These are phyloP conservation scores for Clohesyomyces aquaticus DNA, from an alignment of 495 filamentous ascomycete genomes.

Conservation along the genomic window DNA sequence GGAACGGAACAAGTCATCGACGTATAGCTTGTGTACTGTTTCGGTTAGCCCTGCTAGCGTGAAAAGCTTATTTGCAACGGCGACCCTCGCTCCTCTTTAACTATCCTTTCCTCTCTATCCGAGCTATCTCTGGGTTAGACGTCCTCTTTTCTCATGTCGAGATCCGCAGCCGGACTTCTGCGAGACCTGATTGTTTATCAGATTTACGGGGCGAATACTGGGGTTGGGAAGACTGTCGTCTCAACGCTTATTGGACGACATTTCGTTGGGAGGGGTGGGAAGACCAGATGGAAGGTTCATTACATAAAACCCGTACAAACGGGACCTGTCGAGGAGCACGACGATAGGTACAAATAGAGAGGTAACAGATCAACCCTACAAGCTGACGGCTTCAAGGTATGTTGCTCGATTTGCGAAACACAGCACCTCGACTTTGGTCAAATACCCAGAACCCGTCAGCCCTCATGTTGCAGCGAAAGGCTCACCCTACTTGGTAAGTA, in stretches of 20 bases:
- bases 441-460: conserved; percentile 72
- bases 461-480: conserved; percentile 68
- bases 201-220: conserved; percentile 78
- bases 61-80: conserved; percentile 9
- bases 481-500: conserved; percentile 21
- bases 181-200: conserved; percentile 66
- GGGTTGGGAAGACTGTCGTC: conserved; percentile 78
- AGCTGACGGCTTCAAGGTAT: conserved; percentile 6
- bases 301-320: conserved; percentile 81
- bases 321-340: conserved; percentile 66
- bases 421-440: conserved; percentile 63
- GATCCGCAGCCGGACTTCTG: conserved; percentile 54
- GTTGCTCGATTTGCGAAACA: conserved; percentile 53
- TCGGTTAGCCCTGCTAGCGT: conserved; percentile 2
- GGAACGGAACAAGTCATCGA: background rate
- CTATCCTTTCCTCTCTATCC: background rate
- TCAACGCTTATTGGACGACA: conserved; percentile 69
- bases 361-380: background rate
- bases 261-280: conserved; percentile 47
- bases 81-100: background rate
- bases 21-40: background rate
- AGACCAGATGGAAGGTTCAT: conserved; percentile 52
- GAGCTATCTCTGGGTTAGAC: background rate
- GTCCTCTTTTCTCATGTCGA: conserved; percentile 15
- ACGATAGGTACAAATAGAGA: conserved; percentile 60